phyloP scores from a whole-genome alignment of 1,284 basidiomycete genomes.

The Cryptococcus floricola region DNA sequence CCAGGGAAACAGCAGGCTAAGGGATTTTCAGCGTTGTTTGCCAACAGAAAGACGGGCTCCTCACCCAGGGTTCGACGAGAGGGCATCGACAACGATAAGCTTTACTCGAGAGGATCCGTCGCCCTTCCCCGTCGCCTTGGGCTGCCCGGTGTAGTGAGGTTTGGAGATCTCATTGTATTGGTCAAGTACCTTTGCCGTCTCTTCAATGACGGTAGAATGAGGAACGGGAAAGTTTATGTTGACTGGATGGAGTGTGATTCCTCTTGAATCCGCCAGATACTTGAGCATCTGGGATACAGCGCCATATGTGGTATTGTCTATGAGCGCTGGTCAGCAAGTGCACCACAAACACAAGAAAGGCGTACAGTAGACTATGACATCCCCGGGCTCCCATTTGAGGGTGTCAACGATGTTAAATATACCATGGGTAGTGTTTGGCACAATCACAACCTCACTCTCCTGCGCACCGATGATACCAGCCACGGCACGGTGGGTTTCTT shows the following conservation, averaged over 20 bases:
- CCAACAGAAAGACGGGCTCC: constrained; percentile 1
- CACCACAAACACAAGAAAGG: not conserved
- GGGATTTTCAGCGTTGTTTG: not conserved
- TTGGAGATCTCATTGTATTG: constrained; percentile 29
- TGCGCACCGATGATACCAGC: constrained; percentile 61
- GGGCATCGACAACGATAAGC: constrained; percentile 73
- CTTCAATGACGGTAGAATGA: constrained; percentile 58
- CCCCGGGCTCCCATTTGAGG: constrained; percentile 57
- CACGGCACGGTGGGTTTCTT: constrained; percentile 54
- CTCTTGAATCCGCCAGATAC: constrained; percentile 59
- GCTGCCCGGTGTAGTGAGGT: constrained; percentile 28
- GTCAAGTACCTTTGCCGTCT: constrained; percentile 53
- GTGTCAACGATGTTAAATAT: constrained; percentile 65
- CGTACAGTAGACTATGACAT: constrained; percentile 55
- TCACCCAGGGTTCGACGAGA: constrained; percentile 63
- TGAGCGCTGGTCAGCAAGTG: not conserved
- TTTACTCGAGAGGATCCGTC: constrained; percentile 33
- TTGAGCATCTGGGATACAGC: constrained; percentile 59
- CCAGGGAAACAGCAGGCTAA: constrained; percentile 69
- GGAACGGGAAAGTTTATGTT: constrained; percentile 62
- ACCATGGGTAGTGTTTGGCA: constrained; percentile 62
- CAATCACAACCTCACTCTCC: constrained; percentile 62
- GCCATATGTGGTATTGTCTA: constrained; percentile 66
- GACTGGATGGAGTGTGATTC: constrained; percentile 57
- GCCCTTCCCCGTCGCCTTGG: constrained; percentile 31